Conservation (phyloP, 78 protist genomes). For the Protostelium mycophagum region DNA sequence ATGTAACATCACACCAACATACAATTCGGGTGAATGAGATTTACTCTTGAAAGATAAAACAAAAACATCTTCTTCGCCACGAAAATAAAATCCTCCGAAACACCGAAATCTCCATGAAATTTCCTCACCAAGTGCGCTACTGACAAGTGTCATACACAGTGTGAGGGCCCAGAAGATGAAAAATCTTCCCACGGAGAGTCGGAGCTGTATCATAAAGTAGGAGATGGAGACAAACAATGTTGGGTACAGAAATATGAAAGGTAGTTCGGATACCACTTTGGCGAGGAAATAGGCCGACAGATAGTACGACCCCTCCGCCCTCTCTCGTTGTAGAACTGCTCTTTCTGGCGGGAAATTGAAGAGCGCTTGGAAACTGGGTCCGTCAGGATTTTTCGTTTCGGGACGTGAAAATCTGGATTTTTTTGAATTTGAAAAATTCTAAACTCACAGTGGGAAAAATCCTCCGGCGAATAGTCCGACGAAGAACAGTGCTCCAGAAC, state of each 20-base stretch:
- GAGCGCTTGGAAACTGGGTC: background rate
- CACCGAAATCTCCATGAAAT: too few relatives aligned
- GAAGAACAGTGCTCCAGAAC: background rate
- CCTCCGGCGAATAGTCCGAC: background rate
- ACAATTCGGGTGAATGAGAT: too few relatives aligned
- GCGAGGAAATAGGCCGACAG: background rate
- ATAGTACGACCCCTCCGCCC: background rate
- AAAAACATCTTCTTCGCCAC: too few relatives aligned
- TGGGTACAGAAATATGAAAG: background rate
- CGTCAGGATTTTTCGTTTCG: too few relatives aligned
- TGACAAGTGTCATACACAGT: background rate
- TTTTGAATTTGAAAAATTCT: too few relatives aligned
- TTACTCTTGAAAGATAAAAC: too few relatives aligned
- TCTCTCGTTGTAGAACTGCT: background rate
- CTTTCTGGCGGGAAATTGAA: background rate
- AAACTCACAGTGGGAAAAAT: background rate
- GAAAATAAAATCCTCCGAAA: too few relatives aligned
- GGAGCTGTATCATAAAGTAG: background rate
- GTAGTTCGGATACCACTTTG: background rate
- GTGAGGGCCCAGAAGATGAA: background rate
- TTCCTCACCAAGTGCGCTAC: background rate
- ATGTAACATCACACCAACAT: too few relatives aligned
- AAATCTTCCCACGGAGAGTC: background rate
- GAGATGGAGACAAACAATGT: background rate
- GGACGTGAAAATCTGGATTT: too few relatives aligned